These are phyloP conservation scores for Chlamydomonas schloesseri DNA, from an alignment of 139 green algal species.

Conservation along the genomic window DNA sequence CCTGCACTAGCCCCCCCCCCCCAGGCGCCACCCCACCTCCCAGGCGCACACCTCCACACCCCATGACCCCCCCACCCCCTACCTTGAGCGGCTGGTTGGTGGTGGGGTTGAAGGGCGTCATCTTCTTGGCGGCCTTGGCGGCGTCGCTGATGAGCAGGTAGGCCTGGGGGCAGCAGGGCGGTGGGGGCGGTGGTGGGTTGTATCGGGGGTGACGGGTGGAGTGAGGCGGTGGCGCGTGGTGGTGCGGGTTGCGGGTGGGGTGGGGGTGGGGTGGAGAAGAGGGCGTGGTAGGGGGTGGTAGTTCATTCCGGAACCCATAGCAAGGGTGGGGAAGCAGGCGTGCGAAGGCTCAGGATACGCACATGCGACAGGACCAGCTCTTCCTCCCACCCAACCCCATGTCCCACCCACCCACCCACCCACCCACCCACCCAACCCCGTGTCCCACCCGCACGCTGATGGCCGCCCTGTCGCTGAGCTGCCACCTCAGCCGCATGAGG, in stretches of 20 bases:
- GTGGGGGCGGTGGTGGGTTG: no score
- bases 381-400: no score
- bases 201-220: no score
- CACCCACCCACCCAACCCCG: not conserved
- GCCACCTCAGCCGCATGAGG: conserved; percentile 4
- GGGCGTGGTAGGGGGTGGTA: not conserved
- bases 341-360: no score
- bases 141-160: conserved; percentile 9
- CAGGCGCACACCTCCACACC: no score
- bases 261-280: not conserved
- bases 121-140: conserved; percentile 14
- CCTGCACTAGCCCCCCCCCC: not conserved
- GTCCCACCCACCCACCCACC: no score
- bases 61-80: no score
- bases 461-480: not conserved
- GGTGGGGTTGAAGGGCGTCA: not conserved
- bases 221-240: no score
- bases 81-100: conserved; percentile 37
- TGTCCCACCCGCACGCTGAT: not conserved
- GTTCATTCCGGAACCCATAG: no score
- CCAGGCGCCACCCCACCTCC: no score
- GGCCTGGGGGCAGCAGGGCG: conserved; percentile 1
- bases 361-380: no score
- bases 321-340: no score
- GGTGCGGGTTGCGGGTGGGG: not conserved